These are phyloP conservation scores for Barnettozyma salicaria DNA, from an alignment of 805 yeast species.

Conservation along the genomic window DNA sequence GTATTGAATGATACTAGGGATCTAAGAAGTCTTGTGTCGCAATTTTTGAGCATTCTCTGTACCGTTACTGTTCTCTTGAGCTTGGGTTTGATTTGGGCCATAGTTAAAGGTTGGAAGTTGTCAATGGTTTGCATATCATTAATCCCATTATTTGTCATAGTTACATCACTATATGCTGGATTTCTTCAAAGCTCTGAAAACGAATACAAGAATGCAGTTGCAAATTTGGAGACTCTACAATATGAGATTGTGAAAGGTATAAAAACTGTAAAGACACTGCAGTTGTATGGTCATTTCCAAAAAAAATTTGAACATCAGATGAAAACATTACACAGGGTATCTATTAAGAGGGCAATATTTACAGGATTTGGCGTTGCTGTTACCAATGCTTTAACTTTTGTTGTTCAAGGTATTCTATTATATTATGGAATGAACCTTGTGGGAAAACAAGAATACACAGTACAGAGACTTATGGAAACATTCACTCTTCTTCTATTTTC, in stretches of 20 bases:
- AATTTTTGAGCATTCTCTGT: conserved; percentile 49
- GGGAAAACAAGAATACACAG: conserved; percentile 46
- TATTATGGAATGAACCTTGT: conserved; percentile 79
- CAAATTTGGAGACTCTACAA: conserved; percentile 44
- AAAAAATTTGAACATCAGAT: conserved; percentile 31
- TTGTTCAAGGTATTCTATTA: conserved; percentile 66
- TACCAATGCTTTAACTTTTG: conserved; percentile 44
- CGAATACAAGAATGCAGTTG: conserved; percentile 49
- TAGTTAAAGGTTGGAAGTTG: conserved; percentile 78
- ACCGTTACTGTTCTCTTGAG: conserved; percentile 48
- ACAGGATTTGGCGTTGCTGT: conserved; percentile 66
- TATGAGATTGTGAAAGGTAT: conserved; percentile 53
- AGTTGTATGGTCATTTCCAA: conserved; percentile 44
- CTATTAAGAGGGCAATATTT: conserved; percentile 46
- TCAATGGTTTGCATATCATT: conserved; percentile 77
- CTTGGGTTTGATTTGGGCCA: conserved; percentile 72
- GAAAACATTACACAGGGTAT: conserved; percentile 31
- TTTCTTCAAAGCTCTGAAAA: conserved; percentile 52
- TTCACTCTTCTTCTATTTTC: conserved; percentile 71
- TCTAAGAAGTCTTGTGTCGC: conserved; percentile 56
- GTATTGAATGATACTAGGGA: conserved; percentile 81
- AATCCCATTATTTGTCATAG: conserved; percentile 53
- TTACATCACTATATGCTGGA: conserved; percentile 47
- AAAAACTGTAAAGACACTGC: conserved; percentile 56
- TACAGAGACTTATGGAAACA: conserved; percentile 58